phyloP scores from a whole-genome alignment of 2,329 filamentous ascomycete species.

The Plectosphaerella plurivora region DNA sequence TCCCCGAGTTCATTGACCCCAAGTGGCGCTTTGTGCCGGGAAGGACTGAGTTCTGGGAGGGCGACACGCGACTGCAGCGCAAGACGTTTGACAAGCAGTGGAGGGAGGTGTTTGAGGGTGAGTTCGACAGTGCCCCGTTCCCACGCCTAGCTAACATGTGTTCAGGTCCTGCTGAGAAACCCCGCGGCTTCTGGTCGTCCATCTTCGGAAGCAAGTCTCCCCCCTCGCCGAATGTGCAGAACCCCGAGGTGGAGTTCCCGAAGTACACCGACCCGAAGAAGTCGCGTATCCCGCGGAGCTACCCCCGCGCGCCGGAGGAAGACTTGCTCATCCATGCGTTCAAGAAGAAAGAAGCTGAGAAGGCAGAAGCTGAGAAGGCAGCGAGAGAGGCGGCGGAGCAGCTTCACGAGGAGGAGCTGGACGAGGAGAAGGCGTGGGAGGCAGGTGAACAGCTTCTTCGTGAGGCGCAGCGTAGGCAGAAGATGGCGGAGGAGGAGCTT shows the following conservation, averaged over 20 bases:
- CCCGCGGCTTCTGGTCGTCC: background rate
- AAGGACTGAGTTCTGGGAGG: conserved; percentile 19
- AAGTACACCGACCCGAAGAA: background rate
- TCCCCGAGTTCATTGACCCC: conserved; percentile 14
- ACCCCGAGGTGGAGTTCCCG: background rate
- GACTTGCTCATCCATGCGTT: too few species aligned
- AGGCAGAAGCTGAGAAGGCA: too few species aligned
- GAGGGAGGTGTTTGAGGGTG: background rate
- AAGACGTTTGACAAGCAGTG: conserved; percentile 15
- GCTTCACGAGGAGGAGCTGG: too few species aligned
- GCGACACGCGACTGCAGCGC: conserved; percentile 23
- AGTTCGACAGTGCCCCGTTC: background rate
- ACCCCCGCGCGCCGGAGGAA: background rate
- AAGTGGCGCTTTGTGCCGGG: conserved; percentile 17
- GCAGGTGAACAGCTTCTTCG: too few species aligned
- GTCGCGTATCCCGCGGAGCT: background rate
- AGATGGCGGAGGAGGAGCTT: too few species aligned
- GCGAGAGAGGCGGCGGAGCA: too few species aligned
- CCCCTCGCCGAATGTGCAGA: background rate
- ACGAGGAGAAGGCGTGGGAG: too few species aligned
- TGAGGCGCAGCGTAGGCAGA: too few species aligned
- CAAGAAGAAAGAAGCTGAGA: too few species aligned
- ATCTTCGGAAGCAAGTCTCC: background rate
- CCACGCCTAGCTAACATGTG: background rate
- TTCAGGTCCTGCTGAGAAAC: background rate